Evolutionary conservation across 768 basidiomycete genomes (phyloP).

Genomic region (Suillus paluster): DNA sequence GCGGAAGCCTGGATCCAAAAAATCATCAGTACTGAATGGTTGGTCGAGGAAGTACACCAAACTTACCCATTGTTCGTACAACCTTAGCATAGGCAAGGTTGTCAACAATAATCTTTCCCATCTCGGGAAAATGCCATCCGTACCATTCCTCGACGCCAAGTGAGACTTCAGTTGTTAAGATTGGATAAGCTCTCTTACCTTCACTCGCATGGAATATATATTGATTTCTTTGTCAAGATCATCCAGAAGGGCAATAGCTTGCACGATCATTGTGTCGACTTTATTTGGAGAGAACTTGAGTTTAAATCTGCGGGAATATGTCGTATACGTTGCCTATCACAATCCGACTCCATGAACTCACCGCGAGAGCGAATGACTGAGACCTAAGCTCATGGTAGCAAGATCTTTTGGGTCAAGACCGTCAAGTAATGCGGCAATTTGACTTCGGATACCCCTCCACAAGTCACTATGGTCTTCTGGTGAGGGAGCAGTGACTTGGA

Average conservation of each 20-base stretch:
- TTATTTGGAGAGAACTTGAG: constrained; percentile 99
- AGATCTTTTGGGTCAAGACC: constrained; percentile 93
- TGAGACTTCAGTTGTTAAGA: background rate
- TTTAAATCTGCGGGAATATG: constrained; percentile 72
- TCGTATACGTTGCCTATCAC: constrained; percentile 13
- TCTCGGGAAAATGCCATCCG: constrained; percentile 99
- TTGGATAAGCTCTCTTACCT: constrained; percentile 55
- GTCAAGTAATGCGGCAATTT: constrained; percentile 84
- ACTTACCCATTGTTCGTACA: constrained; percentile 85
- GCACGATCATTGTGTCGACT: constrained; percentile 99
- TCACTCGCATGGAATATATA: constrained; percentile 98
- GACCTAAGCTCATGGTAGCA: constrained; percentile 96
- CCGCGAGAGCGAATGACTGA: constrained; percentile 96
- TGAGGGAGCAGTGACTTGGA: constrained; percentile 74
- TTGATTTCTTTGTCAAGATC: constrained; percentile 99
- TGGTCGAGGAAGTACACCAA: background rate
- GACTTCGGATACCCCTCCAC: constrained; percentile 94
- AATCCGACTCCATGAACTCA: constrained; percentile 35
- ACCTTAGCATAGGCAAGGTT: constrained; percentile 97
- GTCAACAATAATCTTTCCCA: constrained; percentile 97
- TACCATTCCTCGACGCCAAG: constrained; percentile 87
- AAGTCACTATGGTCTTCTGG: constrained; percentile 71
- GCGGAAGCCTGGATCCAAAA: constrained; percentile 73
- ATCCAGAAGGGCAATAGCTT: constrained; percentile 96
- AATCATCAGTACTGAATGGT: constrained; percentile 1